A percentile compares a stretch with the other conserved stretches of the same genome.
These are phyloP conservation scores for Rhynchospora breviuscula DNA, from an alignment of 176 grass and related monocot genomes.

Conservation along the genomic window DNA sequence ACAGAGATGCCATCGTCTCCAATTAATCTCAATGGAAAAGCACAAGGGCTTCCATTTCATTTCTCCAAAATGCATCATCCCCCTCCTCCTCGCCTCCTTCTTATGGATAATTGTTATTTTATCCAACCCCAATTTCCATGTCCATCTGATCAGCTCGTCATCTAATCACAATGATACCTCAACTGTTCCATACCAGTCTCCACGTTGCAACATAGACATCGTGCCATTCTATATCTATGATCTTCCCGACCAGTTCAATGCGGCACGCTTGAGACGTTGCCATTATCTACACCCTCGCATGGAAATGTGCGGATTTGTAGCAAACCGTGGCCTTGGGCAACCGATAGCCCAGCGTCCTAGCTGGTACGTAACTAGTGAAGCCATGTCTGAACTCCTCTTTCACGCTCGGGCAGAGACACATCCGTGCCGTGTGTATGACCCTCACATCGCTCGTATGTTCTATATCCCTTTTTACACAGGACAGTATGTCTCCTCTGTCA, in stretches of 20 bases:
- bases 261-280: background rate
- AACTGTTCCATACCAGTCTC: background rate
- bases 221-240: slow-evolving; percentile 1
- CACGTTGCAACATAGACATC: background rate
- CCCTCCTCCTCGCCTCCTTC: no score
- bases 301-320: no score
- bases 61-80: no score
- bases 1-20: no score
- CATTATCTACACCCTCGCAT: background rate
- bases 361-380: background rate
- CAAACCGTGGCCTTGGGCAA: no score
- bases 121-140: no score
- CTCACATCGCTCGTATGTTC: background rate
- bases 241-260: slow-evolving; percentile 27
- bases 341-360: no score
- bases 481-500: background rate
- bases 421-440: background rate
- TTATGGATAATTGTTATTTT: no score
- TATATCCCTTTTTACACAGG: slow-evolving; percentile 26
- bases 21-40: no score
- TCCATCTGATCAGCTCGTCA: no score
- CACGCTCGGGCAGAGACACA: background rate
- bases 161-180: no score
- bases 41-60: no score
- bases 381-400: slow-evolving; percentile 3